Evolutionary conservation across 495 filamentous ascomycete species (phyloP).

Genomic region (Hypoxylon lenormandii): DNA sequence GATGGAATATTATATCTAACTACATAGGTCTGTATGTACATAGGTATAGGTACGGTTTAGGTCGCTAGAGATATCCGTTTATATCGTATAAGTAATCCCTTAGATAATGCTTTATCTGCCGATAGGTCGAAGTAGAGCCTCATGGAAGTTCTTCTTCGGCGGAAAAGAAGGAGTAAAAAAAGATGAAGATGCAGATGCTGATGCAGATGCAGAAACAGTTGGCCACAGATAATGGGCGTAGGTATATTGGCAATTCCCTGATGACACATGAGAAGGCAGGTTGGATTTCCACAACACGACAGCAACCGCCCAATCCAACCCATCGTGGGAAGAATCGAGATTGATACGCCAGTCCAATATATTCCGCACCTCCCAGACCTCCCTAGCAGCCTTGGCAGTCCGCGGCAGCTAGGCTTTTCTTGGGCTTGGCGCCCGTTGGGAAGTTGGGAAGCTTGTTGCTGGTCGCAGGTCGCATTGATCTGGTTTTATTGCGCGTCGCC

Average conservation of each 20-base stretch:
- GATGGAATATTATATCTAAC: neutral
- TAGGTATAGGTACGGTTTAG: too few species aligned
- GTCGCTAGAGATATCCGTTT: too few species aligned
- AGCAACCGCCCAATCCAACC: constrained; percentile 34
- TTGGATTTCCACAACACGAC: neutral
- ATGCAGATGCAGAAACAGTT: neutral
- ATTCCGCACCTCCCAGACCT: constrained; percentile 44
- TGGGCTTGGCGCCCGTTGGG: constrained; percentile 20
- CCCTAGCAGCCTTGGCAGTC: constrained; percentile 39
- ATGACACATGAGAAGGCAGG: neutral
- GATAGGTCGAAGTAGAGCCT: constrained; percentile 4
- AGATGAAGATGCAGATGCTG: too few species aligned
- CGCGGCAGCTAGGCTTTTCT: constrained; percentile 36
- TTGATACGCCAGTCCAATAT: constrained; percentile 42
- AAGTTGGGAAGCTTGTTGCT: constrained; percentile 14
- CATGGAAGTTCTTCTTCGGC: neutral
- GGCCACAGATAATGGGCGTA: neutral
- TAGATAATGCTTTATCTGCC: constrained; percentile 4
- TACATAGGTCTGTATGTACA: too few species aligned
- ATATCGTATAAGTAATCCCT: neutral
- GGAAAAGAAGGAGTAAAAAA: too few species aligned
- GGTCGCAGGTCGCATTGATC: constrained; percentile 19
- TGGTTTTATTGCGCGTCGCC: constrained; percentile 40
- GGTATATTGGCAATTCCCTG: neutral
- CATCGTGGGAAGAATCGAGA: constrained; percentile 35